Percentiles rank a stretch among this genome's conserved stretches.
Conservation (phyloP, 768 basidiomycete genomes). For the Boletus subcaerulescens region DNA sequence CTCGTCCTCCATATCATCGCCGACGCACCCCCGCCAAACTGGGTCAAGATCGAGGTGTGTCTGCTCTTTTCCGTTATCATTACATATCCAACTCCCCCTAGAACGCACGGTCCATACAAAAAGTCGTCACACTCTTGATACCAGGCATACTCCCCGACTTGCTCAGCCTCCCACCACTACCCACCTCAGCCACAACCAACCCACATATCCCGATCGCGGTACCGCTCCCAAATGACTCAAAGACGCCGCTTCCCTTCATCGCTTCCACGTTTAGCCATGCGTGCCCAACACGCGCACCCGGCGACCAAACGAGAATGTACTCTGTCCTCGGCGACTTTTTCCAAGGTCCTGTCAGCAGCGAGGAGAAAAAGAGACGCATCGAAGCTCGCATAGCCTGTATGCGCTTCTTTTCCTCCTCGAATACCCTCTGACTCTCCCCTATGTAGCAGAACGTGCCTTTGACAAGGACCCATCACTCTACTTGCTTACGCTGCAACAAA, state of each 20-base stretch:
- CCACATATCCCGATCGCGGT: constrained; percentile 54
- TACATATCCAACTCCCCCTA: constrained; percentile 28
- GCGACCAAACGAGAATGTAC: constrained; percentile 82
- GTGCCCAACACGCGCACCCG: constrained; percentile 89
- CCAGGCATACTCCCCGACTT: constrained; percentile 81
- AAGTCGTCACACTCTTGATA: constrained; percentile 75
- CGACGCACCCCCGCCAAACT: constrained; percentile 80
- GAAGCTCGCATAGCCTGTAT: constrained; percentile 41
- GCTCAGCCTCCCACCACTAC: constrained; percentile 68
- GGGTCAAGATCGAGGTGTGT: constrained; percentile 81
- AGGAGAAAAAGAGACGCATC: constrained; percentile 72
- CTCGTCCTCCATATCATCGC: constrained; percentile 78
- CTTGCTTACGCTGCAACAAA: constrained; percentile 74
- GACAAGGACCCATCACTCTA: constrained; percentile 68
- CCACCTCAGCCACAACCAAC: constrained; percentile 62
- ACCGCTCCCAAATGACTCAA: constrained; percentile 33
- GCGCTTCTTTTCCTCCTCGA: not conserved
- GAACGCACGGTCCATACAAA: constrained; percentile 73
- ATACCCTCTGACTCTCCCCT: constrained; percentile 6
- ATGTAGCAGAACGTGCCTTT: constrained; percentile 55
- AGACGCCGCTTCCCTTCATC: constrained; percentile 58
- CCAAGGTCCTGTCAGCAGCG: constrained; percentile 70
- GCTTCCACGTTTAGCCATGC: constrained; percentile 86
- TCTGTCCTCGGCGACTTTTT: constrained; percentile 83
- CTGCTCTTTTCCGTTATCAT: not conserved